phyloP scores from a whole-genome alignment of 805 yeast genomes.

The Cyberlindnera suaveolens region DNA sequence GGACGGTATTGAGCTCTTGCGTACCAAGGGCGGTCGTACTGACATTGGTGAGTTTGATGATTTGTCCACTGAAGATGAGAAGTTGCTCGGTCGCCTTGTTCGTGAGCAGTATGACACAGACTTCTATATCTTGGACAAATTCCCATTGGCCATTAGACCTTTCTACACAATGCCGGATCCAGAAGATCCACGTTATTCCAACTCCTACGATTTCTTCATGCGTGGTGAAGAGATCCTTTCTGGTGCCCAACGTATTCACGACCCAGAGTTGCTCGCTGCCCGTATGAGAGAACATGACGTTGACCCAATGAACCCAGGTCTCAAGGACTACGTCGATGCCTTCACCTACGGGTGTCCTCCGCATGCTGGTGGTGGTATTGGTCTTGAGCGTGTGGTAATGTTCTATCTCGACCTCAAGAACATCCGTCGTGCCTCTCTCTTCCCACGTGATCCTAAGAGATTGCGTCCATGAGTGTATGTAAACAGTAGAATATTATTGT shows the following conservation, averaged over 20 bases:
- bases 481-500: not conserved
- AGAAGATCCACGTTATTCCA: slow-evolving; percentile 84
- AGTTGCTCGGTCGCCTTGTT: slow-evolving; percentile 83
- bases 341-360: slow-evolving; percentile 96
- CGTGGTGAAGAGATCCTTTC: slow-evolving; percentile 98
- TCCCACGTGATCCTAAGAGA: slow-evolving; percentile 98
- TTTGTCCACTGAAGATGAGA: slow-evolving; percentile 90
- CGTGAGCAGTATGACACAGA: slow-evolving; percentile 95
- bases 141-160: slow-evolving; percentile 95
- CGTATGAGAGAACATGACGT: slow-evolving; percentile 82
- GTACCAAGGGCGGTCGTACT: slow-evolving; percentile 79
- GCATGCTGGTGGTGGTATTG: slow-evolving; percentile 99
- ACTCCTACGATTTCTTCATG: slow-evolving; percentile 99
- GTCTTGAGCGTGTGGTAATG: slow-evolving; percentile 98
- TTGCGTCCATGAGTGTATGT: slow-evolving; percentile 57
- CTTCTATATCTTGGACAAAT: slow-evolving; percentile 95
- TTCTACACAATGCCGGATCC: slow-evolving; percentile 99
- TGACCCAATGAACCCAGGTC: slow-evolving; percentile 74
- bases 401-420: slow-evolving; percentile 95
- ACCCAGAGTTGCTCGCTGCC: slow-evolving; percentile 71
- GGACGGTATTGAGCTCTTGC: slow-evolving; percentile 84
- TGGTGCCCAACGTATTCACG: slow-evolving; percentile 99
- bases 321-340: slow-evolving; percentile 87
- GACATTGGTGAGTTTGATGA: slow-evolving; percentile 78
- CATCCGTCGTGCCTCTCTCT: slow-evolving; percentile 95